Evolutionary conservation across 331 rosid species (phyloP).

Genomic region (Cydonia oblonga): DNA sequence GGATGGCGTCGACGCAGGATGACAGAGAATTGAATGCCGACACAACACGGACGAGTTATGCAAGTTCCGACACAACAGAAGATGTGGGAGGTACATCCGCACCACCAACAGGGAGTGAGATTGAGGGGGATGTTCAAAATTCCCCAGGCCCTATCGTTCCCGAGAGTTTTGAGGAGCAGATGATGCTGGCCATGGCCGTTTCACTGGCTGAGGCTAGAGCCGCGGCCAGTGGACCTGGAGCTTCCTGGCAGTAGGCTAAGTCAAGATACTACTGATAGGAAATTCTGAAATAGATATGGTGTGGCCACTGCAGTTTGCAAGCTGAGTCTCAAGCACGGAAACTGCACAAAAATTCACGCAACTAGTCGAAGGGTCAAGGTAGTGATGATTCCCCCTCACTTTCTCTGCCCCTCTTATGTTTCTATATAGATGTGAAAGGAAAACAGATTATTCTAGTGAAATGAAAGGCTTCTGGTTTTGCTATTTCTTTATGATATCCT

Average conservation of each 20-base stretch:
- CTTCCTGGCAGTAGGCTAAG: constrained; percentile 61
- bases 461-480: constrained; percentile 42
- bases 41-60: constrained; percentile 49
- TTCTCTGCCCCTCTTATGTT: constrained; percentile 5
- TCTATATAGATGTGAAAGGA: constrained; percentile 39
- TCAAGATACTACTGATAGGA: constrained; percentile 5
- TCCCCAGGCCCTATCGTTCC: constrained; percentile 53
- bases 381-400: constrained; percentile 30
- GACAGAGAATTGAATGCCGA: constrained; percentile 48
- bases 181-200: constrained; percentile 97
- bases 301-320: constrained; percentile 21
- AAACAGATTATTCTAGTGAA: constrained; percentile 40
- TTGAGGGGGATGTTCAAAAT: constrained; percentile 42
- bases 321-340: constrained; percentile 20
- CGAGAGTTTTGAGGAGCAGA: constrained; percentile 93
- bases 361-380: constrained; percentile 36
- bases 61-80: constrained; percentile 44
- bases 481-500: constrained; percentile 16
- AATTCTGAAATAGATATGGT: constrained; percentile 9
- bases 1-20: constrained; percentile 23
- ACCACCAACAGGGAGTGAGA: constrained; percentile 35
- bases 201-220: constrained; percentile 85
- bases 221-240: constrained; percentile 48
- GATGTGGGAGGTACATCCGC: constrained; percentile 29
- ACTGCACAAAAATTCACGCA: constrained; percentile 4